Base-by-base conservation (phyloP, 345 rosid genomes). In the Salix udensis region DNA sequence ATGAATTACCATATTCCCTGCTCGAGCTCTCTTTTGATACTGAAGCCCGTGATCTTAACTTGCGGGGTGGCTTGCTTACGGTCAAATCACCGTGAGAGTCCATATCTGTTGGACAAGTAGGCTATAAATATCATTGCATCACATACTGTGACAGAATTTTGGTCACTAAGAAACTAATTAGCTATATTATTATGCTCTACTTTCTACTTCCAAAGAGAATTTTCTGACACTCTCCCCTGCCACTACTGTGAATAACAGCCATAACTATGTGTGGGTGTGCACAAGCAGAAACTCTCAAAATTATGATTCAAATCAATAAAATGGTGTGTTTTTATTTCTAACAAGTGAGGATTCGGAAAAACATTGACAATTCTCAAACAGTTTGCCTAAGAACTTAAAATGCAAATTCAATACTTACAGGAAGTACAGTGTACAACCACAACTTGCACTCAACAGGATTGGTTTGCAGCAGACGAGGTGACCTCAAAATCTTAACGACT, bases 1-100 rank as follows among this genome's bases (percentile, higher is more conserved):
- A 24, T 65, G 37, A 65, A 21, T 31, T 75, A 78, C 85, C 82
- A 48, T 24, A 23, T 16, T 50, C 68, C 13, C 14, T 13, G 28
- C 71, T 34, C 11, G 67, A 14, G 67, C 44, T 39, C 68, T 61
- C 68, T 13, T 16, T 34, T 9, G 68, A 48, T 60, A 12, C 46
- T 24, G 46, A 58, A 44, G 71, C n/a, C 50, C 13, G 70, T 58
- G 26, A 5, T 24, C 67, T 72, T 5, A 67, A 10, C 36, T 16
- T 19, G 42, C 42, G n/a, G 7, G 60, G 55, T 23, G 6, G 4
- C 26, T n/a, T 44, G 46, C 34, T 61, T n/a, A 4, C 60, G 31
- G 46, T 16, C 23, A 48, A n/a, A 70, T 65, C 80, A 26, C 75
- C 18, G 50, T n/a, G 34, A 23, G 80, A 12, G 26, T 68, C 40